Conservation (phyloP, 768 basidiomycete genomes). For the Mycena haematopus region DNA sequence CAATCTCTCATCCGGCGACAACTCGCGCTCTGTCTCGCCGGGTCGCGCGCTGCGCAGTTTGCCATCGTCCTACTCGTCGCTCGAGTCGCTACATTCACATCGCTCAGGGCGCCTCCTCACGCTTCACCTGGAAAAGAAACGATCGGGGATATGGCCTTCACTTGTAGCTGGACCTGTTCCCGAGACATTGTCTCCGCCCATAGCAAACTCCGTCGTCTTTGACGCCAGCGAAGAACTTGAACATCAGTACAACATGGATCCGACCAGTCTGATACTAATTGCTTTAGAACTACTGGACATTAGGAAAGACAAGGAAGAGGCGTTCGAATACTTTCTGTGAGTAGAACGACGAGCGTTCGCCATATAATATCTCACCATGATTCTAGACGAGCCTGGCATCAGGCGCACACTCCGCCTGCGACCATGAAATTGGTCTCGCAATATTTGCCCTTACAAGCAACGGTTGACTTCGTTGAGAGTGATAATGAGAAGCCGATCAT, state of each 20-base stretch:
- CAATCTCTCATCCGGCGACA: slow-evolving; percentile 63
- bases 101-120: slow-evolving; percentile 74
- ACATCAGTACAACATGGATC: slow-evolving; percentile 83
- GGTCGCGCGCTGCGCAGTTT: slow-evolving; percentile 60
- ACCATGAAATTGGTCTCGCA: slow-evolving; percentile 80
- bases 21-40: slow-evolving; percentile 62
- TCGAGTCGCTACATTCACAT: slow-evolving; percentile 70
- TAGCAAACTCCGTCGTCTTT: slow-evolving; percentile 59
- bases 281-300: slow-evolving; percentile 79
- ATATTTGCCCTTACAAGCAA: slow-evolving; percentile 67
- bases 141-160: slow-evolving; percentile 84
- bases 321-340: slow-evolving; percentile 83
- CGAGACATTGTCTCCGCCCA: slow-evolving; percentile 59
- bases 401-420: slow-evolving; percentile 74
- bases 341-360: slow-evolving; percentile 35
- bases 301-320: slow-evolving; percentile 74
- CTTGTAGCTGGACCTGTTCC: slow-evolving; percentile 79
- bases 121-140: slow-evolving; percentile 80
- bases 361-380: slow-evolving; percentile 14
- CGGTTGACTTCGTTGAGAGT: slow-evolving; percentile 42
- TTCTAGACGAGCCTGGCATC: slow-evolving; percentile 81
- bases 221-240: slow-evolving; percentile 59
- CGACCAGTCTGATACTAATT: slow-evolving; percentile 77
- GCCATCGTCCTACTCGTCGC: slow-evolving; percentile 78
- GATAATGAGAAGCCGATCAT: slow-evolving; percentile 47